Evolutionary conservation across 1,139 yeast species (phyloP), one percentile per base, ranked within the genome.

Genomic region (Blastobotrys capitulatus): DNA sequence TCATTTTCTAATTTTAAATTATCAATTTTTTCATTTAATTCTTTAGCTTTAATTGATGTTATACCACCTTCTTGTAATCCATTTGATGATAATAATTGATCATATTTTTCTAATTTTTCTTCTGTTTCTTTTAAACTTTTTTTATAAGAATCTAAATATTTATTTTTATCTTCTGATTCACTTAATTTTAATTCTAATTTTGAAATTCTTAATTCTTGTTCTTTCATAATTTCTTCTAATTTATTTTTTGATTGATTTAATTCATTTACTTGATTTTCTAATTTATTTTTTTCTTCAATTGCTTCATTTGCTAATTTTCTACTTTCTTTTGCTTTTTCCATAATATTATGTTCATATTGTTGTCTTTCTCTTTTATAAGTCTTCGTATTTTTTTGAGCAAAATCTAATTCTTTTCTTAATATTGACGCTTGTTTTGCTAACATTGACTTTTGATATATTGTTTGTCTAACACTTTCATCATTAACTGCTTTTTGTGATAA

Each of bases 401-500:
- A 55, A 18, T 54, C 57, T 48, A 60, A 52, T 50, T 69, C 71
- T 13, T 53, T 55, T 9, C 62, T 60, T 4, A 72, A 58, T 6
- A 60, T 53, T 4, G 56, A 57, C 15, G 68, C 61, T 45, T 63
- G 68, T 13, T 52, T 56, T 10, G 51, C 57, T 26, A 65, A 55
- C 29, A 48, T 49, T 42, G 60, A 58, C 36, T 68, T 62, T n/a
- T 61, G 57, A 6, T 62, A 50, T 7, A 63, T 52, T 22, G 66
- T 55, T 32, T 62, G 63, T 44, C 65, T 67, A 27, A 61, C 58
- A 41, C 60, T 49, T 36, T 62, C 60, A 35, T 60, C 62, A 37
- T 63, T 67, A 19, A 69, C 59, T 7, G 58, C 53, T 48, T 68
- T 55, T 38, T 62, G 62, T 35, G 67, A 65, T 52, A 73, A 64